Evolutionary conservation across 805 yeast species (phyloP), one percentile per base, ranked within the genome.

Genomic region (Lipomyces sp.): DNA sequence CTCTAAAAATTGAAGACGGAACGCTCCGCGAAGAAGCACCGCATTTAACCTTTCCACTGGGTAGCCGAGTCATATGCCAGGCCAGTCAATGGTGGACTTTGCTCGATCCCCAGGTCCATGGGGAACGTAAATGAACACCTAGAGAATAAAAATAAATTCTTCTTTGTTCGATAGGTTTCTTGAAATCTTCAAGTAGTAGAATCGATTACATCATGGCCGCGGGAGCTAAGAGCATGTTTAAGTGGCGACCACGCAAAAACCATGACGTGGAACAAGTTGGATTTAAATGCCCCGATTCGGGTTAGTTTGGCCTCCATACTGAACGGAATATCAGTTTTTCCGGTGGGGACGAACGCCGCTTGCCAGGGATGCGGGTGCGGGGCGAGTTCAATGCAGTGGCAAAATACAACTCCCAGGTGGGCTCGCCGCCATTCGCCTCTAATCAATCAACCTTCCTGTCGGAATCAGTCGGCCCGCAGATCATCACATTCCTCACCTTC

Each of bases 311-410:
- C 48, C 48, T 15, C 48, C 8, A n/a, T 24, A 13, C 24, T 42
- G 48, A 7, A n/a, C 48, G 48, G 48, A 42, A 42, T 42, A 42
- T 42, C 48, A 42, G n/a, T 42, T 42, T 42, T 42, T 42, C 48
- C 48, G 48, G 24, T 24, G 48, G 48, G 48, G 24, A 42, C 3
- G 10, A 3, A 7, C 24, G 48, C 18, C 48, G 48, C 15, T 15
- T 4, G 4, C 8, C n/a, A 42, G n/a, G 18, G 24, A 24, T 5
- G 7, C 3, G 8, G 48, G 24, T 42, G 48, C 48, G 48, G 48
- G 48, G 48, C 45, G 48, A 4, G 48, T 37, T 10, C 48, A 42
- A 42, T 10, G 48, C 48, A 15, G 48, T 42, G 48, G 48, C 48
- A 15, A 37, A 37, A 42, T 37, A 37, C 39, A 37, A 37, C 10